Conservation (phyloP, 192 early-diverging fungal genomes). For the Pecoramyces ruminantium region DNA sequence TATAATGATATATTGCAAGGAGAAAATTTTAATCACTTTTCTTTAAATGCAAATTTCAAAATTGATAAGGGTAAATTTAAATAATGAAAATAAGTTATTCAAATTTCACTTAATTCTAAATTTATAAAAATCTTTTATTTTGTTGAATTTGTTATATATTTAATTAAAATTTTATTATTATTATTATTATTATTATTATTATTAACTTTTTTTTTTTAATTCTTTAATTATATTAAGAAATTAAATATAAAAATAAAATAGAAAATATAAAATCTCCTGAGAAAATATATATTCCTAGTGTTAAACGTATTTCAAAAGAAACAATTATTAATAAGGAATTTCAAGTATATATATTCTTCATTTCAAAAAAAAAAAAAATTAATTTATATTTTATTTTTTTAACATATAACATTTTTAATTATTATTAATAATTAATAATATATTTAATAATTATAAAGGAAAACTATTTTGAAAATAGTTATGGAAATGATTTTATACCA, state of each 20-base stretch:
- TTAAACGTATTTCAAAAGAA: background rate
- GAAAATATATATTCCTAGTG: background rate
- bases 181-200: too few relatives aligned
- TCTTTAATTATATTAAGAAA: background rate
- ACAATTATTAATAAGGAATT: background rate
- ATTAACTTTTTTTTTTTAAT: background rate
- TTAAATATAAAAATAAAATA: background rate
- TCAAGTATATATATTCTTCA: background rate
- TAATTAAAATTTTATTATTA: too few relatives aligned
- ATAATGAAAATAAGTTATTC: too few relatives aligned
- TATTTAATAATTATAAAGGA: too few relatives aligned
- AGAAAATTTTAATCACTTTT: background rate
- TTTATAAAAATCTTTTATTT: too few relatives aligned
- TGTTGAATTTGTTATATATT: too few relatives aligned
- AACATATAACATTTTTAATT: too few relatives aligned
- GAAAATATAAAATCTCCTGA: background rate
- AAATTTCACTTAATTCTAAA: too few relatives aligned
- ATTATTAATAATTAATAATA: too few relatives aligned
- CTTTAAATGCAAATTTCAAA: background rate
- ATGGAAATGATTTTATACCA: background rate
- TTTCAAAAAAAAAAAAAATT: too few relatives aligned
- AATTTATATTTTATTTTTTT: too few relatives aligned
- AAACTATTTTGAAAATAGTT: background rate
- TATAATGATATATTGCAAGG: background rate
- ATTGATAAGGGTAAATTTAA: background rate